These are phyloP conservation scores for Fusarium temperatum DNA, from an alignment of 2,329 filamentous ascomycete species.

Conservation along the genomic window DNA sequence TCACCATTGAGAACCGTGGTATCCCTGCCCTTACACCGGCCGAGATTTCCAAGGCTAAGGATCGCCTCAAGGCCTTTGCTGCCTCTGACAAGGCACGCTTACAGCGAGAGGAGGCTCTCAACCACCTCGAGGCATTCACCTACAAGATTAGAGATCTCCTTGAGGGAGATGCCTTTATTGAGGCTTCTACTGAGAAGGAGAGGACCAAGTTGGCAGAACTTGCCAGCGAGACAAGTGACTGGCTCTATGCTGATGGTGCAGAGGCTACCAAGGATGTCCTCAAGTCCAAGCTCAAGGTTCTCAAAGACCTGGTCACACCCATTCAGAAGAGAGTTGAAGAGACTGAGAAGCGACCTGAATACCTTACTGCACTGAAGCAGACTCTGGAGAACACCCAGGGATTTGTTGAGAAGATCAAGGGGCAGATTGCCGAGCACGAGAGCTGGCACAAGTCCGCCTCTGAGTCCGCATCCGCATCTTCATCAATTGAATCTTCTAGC, in stretches of 20 bases:
- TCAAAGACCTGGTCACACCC: conserved; percentile 81
- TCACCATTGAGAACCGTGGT: conserved; percentile 60
- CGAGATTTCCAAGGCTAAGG: conserved; percentile 64
- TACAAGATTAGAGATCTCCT: conserved; percentile 88
- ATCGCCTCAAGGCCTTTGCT: conserved; percentile 85
- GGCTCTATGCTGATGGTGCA: conserved; percentile 87
- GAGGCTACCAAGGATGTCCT: conserved; percentile 80
- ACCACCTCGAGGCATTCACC: conserved; percentile 92
- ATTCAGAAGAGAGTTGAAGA: conserved; percentile 81
- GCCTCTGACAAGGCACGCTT: conserved; percentile 81
- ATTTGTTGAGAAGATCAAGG: conserved; percentile 75
- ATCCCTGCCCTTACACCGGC: conserved; percentile 58
- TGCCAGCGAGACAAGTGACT: conserved; percentile 78
- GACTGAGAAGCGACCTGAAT: conserved; percentile 72
- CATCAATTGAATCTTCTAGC: conserved; percentile 51
- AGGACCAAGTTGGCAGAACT: conserved; percentile 73
- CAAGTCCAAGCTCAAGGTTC: conserved; percentile 76
- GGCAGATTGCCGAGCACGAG: conserved; percentile 75
- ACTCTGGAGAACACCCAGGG: conserved; percentile 75
- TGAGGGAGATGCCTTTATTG: conserved; percentile 77
- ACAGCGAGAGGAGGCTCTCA: conserved; percentile 85
- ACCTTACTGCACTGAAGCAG: conserved; percentile 72
- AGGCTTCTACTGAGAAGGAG: conserved; percentile 74
- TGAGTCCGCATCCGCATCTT: conserved; percentile 59
- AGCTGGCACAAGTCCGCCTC: conserved; percentile 65